phyloP scores from a whole-genome alignment of 768 basidiomycete genomes.

The Collybia sordida region DNA sequence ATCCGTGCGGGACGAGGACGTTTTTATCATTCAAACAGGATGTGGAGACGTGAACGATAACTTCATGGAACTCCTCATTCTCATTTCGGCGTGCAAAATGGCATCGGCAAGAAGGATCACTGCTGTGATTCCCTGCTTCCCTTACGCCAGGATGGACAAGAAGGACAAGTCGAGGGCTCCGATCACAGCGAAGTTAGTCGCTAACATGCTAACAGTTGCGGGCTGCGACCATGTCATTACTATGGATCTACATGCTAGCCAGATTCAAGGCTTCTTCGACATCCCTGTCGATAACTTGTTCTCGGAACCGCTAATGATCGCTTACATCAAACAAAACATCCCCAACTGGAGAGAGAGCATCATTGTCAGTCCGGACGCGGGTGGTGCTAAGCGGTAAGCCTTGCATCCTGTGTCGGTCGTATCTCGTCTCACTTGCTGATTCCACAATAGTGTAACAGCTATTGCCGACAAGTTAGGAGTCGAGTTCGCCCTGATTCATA shows the following conservation, averaged over 20 bases:
- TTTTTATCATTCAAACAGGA: conserved; percentile 96
- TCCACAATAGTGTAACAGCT: conserved; percentile 69
- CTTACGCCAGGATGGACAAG: conserved; percentile 96
- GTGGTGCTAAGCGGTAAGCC: conserved; percentile 94
- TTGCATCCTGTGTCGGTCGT: conserved; percentile 8
- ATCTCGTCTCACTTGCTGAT: conserved; percentile 8
- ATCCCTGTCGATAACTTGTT: conserved; percentile 98
- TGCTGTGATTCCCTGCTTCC: conserved; percentile 97
- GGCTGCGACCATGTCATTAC: conserved; percentile 99
- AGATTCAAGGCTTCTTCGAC: conserved; percentile 99
- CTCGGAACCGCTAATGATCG: conserved; percentile 93
- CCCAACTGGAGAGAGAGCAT: conserved; percentile 85
- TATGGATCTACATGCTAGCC: conserved; percentile 97
- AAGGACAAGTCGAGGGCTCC: conserved; percentile 96
- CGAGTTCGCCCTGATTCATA: conserved; percentile 95
- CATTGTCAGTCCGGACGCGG: conserved; percentile 96
- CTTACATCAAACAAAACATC: conserved; percentile 88
- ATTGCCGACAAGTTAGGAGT: conserved; percentile 95
- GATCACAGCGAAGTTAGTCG: conserved; percentile 97
- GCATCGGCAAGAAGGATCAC: conserved; percentile 95
- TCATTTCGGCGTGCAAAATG: conserved; percentile 97
- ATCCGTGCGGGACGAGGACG: conserved; percentile 96
- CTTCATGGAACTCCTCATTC: conserved; percentile 97
- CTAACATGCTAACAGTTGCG: conserved; percentile 96
- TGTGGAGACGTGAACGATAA: conserved; percentile 92